Conservation (phyloP, 768 basidiomycete genomes). For the Termitomyces sp. region DNA sequence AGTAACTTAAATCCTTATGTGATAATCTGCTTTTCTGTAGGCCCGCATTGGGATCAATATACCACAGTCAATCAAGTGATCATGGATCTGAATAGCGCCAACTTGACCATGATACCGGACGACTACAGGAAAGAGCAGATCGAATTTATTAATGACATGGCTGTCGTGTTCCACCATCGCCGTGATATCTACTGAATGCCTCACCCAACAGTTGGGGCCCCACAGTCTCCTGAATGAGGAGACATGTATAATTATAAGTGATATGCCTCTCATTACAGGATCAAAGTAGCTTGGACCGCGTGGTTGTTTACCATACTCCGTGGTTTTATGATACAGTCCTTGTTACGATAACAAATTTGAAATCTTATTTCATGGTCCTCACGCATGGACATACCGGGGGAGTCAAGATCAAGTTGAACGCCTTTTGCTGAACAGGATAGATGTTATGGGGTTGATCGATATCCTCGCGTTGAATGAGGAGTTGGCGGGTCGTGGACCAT, state of each 20-base stretch:
- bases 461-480: slow-evolving; percentile 1
- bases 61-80: slow-evolving; percentile 13
- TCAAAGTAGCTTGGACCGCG: too few relatives aligned
- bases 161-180: slow-evolving; percentile 20
- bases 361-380: too few relatives aligned
- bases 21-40: slow-evolving; percentile 11
- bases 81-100: slow-evolving; percentile 22
- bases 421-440: slow-evolving; percentile 30
- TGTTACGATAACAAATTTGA: too few relatives aligned
- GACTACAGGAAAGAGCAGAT: slow-evolving; percentile 22
- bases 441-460: slow-evolving; percentile 26
- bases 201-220: neutral
- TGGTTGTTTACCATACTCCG: too few relatives aligned
- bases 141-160: slow-evolving; percentile 18
- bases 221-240: neutral
- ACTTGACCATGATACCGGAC: slow-evolving; percentile 22
- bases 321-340: too few relatives aligned
- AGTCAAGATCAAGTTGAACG: too few relatives aligned
- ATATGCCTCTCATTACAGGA: too few relatives aligned
- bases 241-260: neutral
- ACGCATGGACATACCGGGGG: too few relatives aligned
- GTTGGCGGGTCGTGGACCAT: neutral
- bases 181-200: neutral
- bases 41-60: slow-evolving; percentile 19
- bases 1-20: neutral